Conservation (phyloP, 78 protist species). For the Emiliania huxleyi region DNA sequence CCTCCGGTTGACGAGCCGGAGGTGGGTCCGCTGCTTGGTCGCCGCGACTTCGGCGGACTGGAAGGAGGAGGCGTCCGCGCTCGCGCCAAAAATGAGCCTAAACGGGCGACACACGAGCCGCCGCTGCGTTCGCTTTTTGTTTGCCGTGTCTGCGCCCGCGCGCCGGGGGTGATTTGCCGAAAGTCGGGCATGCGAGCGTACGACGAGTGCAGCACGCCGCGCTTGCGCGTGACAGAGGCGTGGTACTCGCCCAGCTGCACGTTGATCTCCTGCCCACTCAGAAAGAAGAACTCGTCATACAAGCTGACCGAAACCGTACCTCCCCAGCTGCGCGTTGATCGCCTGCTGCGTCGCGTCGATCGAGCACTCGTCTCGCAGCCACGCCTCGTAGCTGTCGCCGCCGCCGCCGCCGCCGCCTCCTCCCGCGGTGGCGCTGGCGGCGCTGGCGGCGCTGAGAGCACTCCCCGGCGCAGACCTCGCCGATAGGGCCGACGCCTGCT, state of each 20-base stretch:
- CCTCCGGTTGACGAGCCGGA: slow-evolving; percentile 33
- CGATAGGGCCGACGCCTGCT: too few relatives aligned
- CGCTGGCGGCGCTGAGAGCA: too few relatives aligned
- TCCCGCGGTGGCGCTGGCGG: too few relatives aligned
- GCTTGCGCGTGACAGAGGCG: not conserved
- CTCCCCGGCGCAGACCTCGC: too few relatives aligned
- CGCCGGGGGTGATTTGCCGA: too few relatives aligned
- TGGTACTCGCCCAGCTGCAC: slow-evolving; percentile 27
- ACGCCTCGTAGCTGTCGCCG: not conserved
- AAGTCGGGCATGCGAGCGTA: too few relatives aligned
- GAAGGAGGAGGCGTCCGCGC: not conserved
- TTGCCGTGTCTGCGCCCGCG: too few relatives aligned
- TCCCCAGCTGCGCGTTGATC: slow-evolving; percentile 40
- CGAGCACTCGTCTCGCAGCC: not conserved
- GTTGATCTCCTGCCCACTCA: slow-evolving; percentile 48
- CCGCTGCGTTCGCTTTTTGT: too few relatives aligned
- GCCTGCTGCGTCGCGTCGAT: not conserved
- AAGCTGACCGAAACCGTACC: too few relatives aligned
- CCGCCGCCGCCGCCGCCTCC: slow-evolving; percentile 9
- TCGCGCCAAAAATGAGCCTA: not conserved
- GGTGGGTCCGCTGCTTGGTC: not conserved
- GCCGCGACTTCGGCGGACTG: slow-evolving; percentile 28
- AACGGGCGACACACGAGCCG: too few relatives aligned
- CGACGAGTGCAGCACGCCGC: too few relatives aligned
- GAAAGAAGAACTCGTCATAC: too few relatives aligned